Evolutionary conservation across 257 asterid species (phyloP), one percentile per base, ranked within the genome.

Genomic region (Nicotiana tabacum): DNA sequence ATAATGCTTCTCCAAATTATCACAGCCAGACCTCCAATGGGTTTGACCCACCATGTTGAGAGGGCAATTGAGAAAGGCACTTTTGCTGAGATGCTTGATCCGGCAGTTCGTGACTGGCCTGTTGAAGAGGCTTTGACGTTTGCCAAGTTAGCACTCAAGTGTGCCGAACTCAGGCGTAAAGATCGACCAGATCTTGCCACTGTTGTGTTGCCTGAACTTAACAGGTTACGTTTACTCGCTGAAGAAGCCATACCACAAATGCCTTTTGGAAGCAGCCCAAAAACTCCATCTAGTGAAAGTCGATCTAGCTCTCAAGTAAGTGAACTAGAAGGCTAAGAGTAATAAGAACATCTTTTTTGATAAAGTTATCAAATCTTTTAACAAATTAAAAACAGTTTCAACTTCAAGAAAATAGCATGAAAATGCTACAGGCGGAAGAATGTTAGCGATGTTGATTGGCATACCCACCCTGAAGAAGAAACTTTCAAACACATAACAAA

Each of bases 21-120:
- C 21, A 95, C 98, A 48, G 93, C 97, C 18, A 91, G 84, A 88
- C 77, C 97, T n/a, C 98, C 98, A 8, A 95, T 95, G 99, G 99
- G 97, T 27, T 82, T 93, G 86, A 84, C 96, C 83, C 98, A 95
- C 86, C 97, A 93, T 15, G 90, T 93, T 24, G 95, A 91, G 84
- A 91, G 92, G 88, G 84, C 99, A 8, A 95, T 95, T 18, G 93
- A 95, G 90, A 92, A 82, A 62, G 98, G 98, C 37, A 93, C 90
- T 4, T 91, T 95, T 5, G 85, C 90, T 6, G 91, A 90, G 61
- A 90, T 91, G 92, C 98, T 95, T 51, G 99, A 93, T 69, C 97
- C 97, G 9, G 91, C 87, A 37, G 92, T 93, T 76, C 81, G 78
- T 4, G 97, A 95, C 66, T 93, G 98, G 99, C 99, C 98, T 2